Base-by-base conservation (phyloP, 83 land plant genomes). In the Picea engelmannii region DNA sequence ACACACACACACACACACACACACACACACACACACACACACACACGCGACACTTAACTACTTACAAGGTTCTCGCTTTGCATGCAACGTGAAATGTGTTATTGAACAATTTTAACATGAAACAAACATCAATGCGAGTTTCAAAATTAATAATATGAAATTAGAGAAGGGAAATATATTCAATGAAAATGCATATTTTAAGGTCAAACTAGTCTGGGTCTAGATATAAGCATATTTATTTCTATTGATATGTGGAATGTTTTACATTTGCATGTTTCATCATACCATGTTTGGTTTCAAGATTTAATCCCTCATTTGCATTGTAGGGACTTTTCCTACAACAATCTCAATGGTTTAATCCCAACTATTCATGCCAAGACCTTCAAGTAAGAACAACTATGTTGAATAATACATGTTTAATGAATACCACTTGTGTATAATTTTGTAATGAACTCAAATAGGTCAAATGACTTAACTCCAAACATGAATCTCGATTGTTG, bases 251-350 rank as follows among this genome's bases (percentile, higher is more conserved):
- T 8, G 68, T 18, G 17, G 16, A 59, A 61, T n/a, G 8, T 52
- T 82, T 82, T 1, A 6, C 42, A 15, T 78, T 78, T 47, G 7
- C 21, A 21, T 66, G 42, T 31, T 81, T n/a, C n/a, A 12, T 68
- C 23, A 65, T 9, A 75, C 31, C 35, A 25, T 9, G 6, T 0
- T 20, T 21, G 1, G n/a, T 21, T 64, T 18, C 17, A 21, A 13
- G n/a, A 59, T 71, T 73, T 52, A 65, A 15, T 17, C 38, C 0
- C 64, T 55, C 11, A 44, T 23, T 66, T 69, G 3, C 71, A 52
- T 75, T 83, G 23, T 87, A 93, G 93, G 85, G 93, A 93, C 74
- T 75, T 91, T 81, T 93, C 93, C 12, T 87, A 80, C 83, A 93
- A 93, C 82, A 91, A 91, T 67, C 80, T 93, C 78, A 93, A 86